Evolutionary conservation across 139 green algal species (phyloP).

Genomic region (Chlamydomonas sp.): DNA sequence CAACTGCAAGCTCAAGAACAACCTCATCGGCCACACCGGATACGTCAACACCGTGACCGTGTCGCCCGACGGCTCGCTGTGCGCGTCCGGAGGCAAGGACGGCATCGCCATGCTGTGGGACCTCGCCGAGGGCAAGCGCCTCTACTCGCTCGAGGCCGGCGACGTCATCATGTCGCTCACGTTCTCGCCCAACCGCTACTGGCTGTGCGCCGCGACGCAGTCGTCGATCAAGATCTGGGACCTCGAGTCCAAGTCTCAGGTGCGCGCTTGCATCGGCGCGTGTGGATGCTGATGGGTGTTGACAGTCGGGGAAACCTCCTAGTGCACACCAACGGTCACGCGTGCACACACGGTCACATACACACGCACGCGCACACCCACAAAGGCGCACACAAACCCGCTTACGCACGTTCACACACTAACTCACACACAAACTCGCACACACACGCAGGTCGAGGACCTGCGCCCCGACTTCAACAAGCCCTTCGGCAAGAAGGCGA

Average conservation of each 20-base stretch:
- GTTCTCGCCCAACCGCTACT: constrained; percentile 99
- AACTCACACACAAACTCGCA: no score
- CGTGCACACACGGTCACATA: no score
- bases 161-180: constrained; percentile 97
- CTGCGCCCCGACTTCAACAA: constrained; percentile 63
- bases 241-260: constrained; percentile 63
- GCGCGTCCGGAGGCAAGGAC: constrained; percentile 95
- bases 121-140: constrained; percentile 95
- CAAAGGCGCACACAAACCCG: no score
- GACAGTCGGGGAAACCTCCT: no score
- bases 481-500: constrained; percentile 59
- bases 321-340: no score
- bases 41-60: constrained; percentile 97
- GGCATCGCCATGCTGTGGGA: constrained; percentile 99
- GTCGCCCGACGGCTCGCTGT: constrained; percentile 98
- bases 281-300: no score
- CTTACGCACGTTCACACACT: no score
- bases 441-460: constrained; percentile 88
- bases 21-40: constrained; percentile 91
- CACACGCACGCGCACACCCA: no score
- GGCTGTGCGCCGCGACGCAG: constrained; percentile 96
- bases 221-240: constrained; percentile 93
- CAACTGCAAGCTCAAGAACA: constrained; percentile 97
- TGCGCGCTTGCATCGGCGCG: no score
- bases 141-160: constrained; percentile 94